Conservation (phyloP, 2,329 filamentous ascomycete genomes). For the Fusarium liriodendri region DNA sequence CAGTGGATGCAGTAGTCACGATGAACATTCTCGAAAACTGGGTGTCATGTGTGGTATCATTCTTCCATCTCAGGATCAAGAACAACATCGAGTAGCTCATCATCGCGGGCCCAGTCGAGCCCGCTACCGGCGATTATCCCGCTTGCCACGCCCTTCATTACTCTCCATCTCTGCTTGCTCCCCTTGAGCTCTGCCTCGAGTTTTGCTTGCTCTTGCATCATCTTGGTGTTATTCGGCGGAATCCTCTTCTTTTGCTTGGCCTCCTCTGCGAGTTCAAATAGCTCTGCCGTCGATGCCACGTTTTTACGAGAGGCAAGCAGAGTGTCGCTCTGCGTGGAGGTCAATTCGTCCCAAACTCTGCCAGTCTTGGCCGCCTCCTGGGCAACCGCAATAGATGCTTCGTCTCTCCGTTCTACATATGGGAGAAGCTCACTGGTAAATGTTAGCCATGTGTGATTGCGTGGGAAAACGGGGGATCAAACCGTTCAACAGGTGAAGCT, state of each 20-base stretch:
- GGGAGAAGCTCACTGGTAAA: conserved; percentile 71
- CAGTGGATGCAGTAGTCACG: not conserved
- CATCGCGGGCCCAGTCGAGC: conserved; percentile 81
- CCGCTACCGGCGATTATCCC: conserved; percentile 85
- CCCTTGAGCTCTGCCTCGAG: conserved; percentile 70
- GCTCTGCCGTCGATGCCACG: conserved; percentile 68
- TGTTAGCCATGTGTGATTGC: conserved; percentile 12
- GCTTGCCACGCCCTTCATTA: conserved; percentile 82
- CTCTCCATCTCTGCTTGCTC: conserved; percentile 75
- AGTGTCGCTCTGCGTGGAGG: conserved; percentile 68
- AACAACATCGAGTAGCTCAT: conserved; percentile 75
- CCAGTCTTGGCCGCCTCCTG: conserved; percentile 66
- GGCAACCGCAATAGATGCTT: conserved; percentile 71
- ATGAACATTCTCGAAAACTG: not conserved
- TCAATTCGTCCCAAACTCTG: conserved; percentile 63
- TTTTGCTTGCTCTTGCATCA: conserved; percentile 65
- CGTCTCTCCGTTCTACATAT: conserved; percentile 74
- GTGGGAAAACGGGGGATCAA: conserved; percentile 34
- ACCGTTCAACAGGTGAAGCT: conserved; percentile 77
- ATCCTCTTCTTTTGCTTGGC: conserved; percentile 64
- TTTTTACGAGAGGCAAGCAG: conserved; percentile 69
- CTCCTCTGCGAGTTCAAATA: conserved; percentile 72
- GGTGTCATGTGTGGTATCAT: conserved; percentile 22
- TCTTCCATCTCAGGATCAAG: conserved; percentile 70
- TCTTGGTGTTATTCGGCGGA: conserved; percentile 63